These are phyloP conservation scores for Pyrus bretschneideri DNA, from an alignment of 306 rosid species.

Conservation along the genomic window DNA sequence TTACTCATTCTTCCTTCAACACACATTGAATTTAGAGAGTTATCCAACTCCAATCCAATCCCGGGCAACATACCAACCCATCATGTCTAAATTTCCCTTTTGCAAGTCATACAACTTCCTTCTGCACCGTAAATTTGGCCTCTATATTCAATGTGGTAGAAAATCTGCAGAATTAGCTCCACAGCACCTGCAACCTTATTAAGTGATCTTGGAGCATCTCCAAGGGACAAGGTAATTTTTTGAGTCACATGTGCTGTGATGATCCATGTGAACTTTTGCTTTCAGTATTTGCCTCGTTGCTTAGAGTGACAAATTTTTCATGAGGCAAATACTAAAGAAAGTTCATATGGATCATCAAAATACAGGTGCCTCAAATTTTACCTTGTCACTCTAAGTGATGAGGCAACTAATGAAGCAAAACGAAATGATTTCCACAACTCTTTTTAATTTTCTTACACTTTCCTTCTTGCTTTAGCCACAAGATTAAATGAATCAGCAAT, in stretches of 20 bases:
- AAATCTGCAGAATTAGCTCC: too few relatives aligned
- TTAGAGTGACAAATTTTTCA: too few relatives aligned
- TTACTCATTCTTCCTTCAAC: neutral
- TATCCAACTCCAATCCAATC: neutral
- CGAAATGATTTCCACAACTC: neutral
- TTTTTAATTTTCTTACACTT: neutral
- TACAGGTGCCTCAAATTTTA: too few relatives aligned
- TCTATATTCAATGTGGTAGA: too few relatives aligned
- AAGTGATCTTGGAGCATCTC: neutral
- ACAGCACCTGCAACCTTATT: too few relatives aligned
- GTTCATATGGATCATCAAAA: too few relatives aligned
- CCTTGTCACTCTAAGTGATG: neutral
- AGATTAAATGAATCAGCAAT: neutral
- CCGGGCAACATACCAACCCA: neutral
- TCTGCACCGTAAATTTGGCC: too few relatives aligned
- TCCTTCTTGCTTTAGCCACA: neutral
- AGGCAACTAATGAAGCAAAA: neutral
- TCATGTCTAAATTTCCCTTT: too few relatives aligned
- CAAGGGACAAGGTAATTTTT: neutral
- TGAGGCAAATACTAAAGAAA: too few relatives aligned
- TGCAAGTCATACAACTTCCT: too few relatives aligned
- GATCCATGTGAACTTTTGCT: neutral
- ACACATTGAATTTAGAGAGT: too few relatives aligned
- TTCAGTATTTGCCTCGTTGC: too few relatives aligned
- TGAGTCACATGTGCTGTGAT: neutral